Conservation (phyloP, 2,329 filamentous ascomycete species). For the Ophiosphaerella korrae region DNA sequence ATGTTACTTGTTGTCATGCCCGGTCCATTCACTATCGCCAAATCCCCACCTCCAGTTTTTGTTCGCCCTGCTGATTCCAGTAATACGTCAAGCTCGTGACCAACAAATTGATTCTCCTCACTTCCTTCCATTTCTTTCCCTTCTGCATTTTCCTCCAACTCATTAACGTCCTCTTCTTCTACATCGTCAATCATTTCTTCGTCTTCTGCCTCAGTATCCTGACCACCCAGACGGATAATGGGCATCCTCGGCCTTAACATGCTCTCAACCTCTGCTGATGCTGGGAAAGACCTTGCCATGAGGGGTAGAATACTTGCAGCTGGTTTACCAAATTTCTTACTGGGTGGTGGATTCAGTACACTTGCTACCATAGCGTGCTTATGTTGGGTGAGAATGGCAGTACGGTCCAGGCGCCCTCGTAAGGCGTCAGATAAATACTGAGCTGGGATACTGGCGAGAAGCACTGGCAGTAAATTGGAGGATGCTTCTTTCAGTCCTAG, state of each 20-base stretch:
- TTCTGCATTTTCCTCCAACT: conserved; percentile 50
- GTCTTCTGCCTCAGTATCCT: conserved; percentile 27
- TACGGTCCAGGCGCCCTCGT: conserved; percentile 78
- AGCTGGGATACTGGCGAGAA: conserved; percentile 69
- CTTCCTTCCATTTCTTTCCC: neutral
- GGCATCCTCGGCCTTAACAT: conserved; percentile 62
- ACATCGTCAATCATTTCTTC: conserved; percentile 29
- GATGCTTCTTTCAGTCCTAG: conserved; percentile 63
- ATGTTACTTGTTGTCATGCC: neutral
- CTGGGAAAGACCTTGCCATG: conserved; percentile 68
- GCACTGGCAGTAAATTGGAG: conserved; percentile 62
- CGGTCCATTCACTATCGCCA: conserved; percentile 20
- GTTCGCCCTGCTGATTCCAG: conserved; percentile 23
- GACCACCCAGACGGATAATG: conserved; percentile 39
- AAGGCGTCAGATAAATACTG: conserved; percentile 71
- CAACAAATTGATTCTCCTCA: conserved; percentile 52
- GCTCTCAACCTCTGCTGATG: conserved; percentile 71
- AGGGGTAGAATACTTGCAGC: conserved; percentile 81
- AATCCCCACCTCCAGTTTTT: conserved; percentile 15
- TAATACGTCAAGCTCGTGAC: conserved; percentile 10
- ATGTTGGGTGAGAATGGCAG: conserved; percentile 72
- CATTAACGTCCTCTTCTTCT: conserved; percentile 24
- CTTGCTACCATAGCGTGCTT: conserved; percentile 79
- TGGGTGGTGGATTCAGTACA: conserved; percentile 76
- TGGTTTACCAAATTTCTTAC: conserved; percentile 62